Evolutionary conservation across 2,329 filamentous ascomycete species (phyloP).

Genomic region (Penicillium palitans): DNA sequence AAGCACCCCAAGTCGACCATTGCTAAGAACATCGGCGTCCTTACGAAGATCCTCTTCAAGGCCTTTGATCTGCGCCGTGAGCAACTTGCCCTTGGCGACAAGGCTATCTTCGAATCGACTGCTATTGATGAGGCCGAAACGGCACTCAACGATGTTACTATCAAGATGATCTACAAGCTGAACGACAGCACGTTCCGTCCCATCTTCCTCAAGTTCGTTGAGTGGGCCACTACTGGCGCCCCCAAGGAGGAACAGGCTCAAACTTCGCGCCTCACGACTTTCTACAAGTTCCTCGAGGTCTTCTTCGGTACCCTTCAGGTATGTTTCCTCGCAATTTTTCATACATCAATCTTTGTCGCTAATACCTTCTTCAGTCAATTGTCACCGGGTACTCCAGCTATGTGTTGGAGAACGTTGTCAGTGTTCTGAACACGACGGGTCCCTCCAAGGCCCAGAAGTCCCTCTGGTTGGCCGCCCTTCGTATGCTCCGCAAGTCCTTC

Average conservation of each 20-base stretch:
- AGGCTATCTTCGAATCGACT: constrained; percentile 45
- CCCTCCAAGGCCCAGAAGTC: constrained; percentile 52
- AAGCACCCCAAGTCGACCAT: constrained; percentile 75
- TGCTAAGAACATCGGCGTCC: constrained; percentile 68
- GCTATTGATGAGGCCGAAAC: constrained; percentile 62
- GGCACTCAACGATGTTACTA: constrained; percentile 66
- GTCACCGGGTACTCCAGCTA: constrained; percentile 91
- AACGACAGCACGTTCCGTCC: constrained; percentile 93
- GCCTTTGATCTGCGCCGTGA: constrained; percentile 52
- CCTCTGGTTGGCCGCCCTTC: constrained; percentile 70
- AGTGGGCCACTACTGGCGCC: constrained; percentile 68
- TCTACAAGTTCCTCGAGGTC: constrained; percentile 75
- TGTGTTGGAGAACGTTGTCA: constrained; percentile 71
- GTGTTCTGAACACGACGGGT: constrained; percentile 54
- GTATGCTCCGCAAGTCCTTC: constrained; percentile 73
- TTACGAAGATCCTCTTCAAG: constrained; percentile 64
- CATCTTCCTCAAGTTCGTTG: constrained; percentile 80
- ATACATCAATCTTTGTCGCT: background rate
- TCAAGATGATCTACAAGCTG: constrained; percentile 94
- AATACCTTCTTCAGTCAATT: constrained; percentile 60
- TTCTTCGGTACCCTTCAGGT: constrained; percentile 83
- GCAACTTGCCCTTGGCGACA: constrained; percentile 33
- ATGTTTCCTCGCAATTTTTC: constrained; percentile 14
- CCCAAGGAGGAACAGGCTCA: constrained; percentile 62
- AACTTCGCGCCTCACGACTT: constrained; percentile 66